Evolutionary conservation across 352 stramenopile species (phyloP).

Genomic region (Pythium oligandrum): DNA sequence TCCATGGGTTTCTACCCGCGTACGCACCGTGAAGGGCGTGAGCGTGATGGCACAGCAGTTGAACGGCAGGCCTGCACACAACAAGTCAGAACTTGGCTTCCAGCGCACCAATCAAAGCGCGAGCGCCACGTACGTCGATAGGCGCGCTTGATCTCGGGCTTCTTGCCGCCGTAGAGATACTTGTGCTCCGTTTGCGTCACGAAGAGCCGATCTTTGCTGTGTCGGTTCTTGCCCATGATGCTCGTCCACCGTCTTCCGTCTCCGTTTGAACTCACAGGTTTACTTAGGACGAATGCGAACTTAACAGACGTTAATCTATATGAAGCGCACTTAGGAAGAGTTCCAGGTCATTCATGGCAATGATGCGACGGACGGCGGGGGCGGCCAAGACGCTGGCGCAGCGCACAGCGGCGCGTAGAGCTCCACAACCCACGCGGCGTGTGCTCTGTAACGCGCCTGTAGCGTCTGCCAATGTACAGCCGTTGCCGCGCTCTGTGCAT

Average conservation of each 20-base stretch:
- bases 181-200: slow-evolving; percentile 90
- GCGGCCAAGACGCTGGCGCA: not conserved
- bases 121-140: slow-evolving; percentile 53
- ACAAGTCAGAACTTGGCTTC: not conserved
- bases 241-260: not conserved
- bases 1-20: not conserved
- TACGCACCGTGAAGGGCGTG: slow-evolving; percentile 70
- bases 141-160: slow-evolving; percentile 68
- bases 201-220: slow-evolving; percentile 88
- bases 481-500: too few species aligned
- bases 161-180: slow-evolving; percentile 92
- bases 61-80: slow-evolving; percentile 88
- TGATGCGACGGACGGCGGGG: not conserved
- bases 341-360: too few species aligned
- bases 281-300: too few species aligned
- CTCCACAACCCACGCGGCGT: slow-evolving; percentile 3
- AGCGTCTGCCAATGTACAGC: too few species aligned
- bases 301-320: too few species aligned
- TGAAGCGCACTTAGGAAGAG: too few species aligned
- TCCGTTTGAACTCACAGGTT: too few species aligned
- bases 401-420: not conserved
- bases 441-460: slow-evolving; percentile 2
- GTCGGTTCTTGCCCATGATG: slow-evolving; percentile 87
- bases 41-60: slow-evolving; percentile 98
- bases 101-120: not conserved